These are phyloP conservation scores for Petunia secreta DNA, from an alignment of 257 asterid species.

Conservation along the genomic window DNA sequence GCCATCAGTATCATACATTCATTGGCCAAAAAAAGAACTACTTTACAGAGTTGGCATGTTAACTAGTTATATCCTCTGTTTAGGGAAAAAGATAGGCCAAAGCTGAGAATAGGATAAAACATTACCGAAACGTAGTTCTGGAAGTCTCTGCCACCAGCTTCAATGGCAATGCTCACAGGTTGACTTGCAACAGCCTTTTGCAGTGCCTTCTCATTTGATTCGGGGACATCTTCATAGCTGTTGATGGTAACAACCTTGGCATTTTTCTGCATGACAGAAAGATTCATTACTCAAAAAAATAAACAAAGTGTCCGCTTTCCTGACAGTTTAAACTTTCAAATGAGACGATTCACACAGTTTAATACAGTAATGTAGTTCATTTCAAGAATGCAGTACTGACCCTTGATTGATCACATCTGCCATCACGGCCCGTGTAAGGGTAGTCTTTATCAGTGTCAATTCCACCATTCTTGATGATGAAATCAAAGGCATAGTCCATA, in stretches of 20 bases:
- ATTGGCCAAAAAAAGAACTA: background rate
- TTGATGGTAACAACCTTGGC: slow-evolving; percentile 38
- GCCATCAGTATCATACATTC: background rate
- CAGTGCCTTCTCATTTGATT: slow-evolving; percentile 30
- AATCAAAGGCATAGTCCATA: slow-evolving; percentile 67
- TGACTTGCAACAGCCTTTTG: slow-evolving; percentile 40
- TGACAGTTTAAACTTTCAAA: background rate
- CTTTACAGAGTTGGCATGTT: background rate
- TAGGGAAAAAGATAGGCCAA: background rate
- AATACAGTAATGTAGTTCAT: background rate
- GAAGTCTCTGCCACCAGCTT: slow-evolving; percentile 33
- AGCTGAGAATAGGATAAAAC: background rate
- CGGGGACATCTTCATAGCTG: slow-evolving; percentile 37
- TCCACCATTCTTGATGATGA: slow-evolving; percentile 65
- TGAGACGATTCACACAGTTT: background rate
- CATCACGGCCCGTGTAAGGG: slow-evolving; percentile 55
- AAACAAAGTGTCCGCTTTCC: background rate
- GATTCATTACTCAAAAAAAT: background rate
- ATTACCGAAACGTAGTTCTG: slow-evolving; percentile 34
- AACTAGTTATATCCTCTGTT: background rate
- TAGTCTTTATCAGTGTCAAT: slow-evolving; percentile 62
- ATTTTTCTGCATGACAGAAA: slow-evolving; percentile 36
- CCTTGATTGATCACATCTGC: slow-evolving; percentile 50
- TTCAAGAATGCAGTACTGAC: slow-evolving; percentile 35
- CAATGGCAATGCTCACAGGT: slow-evolving; percentile 36